Conservation (phyloP, 441 rosid species). For the Manihot esculenta region DNA sequence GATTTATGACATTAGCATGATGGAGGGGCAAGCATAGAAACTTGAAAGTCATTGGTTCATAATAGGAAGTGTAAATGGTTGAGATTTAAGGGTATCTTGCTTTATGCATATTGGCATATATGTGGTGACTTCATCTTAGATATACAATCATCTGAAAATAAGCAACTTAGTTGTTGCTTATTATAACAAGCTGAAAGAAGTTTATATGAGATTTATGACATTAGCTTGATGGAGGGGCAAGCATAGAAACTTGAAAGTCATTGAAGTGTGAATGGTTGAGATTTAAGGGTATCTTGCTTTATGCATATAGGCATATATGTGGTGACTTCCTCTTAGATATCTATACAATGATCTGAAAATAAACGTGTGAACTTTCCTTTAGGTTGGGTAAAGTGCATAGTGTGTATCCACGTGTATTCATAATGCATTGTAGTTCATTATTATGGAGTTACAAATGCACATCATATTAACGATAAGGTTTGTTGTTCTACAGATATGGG, state of each 20-base stretch:
- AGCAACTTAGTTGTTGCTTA: background rate
- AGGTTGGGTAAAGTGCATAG: too few relatives aligned
- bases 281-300: too few relatives aligned
- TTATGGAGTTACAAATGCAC: too few relatives aligned
- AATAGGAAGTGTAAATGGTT: background rate
- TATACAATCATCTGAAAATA: too few relatives aligned
- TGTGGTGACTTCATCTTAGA: too few relatives aligned
- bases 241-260: background rate
- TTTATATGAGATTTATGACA: background rate
- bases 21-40: background rate
- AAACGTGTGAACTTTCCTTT: too few relatives aligned
- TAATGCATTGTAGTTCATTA: too few relatives aligned
- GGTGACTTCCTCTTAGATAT: too few relatives aligned
- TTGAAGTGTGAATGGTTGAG: background rate
- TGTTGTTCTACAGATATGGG: background rate
- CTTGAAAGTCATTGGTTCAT: background rate
- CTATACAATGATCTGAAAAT: background rate
- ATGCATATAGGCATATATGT: too few relatives aligned
- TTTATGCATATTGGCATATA: too few relatives aligned
- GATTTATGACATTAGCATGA: background rate
- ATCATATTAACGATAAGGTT: background rate
- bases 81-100: too few relatives aligned
- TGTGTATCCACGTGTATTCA: too few relatives aligned
- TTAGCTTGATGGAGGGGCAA: background rate
- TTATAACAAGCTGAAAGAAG: background rate